A percentile compares a stretch with the other conserved stretches of the same genome.
Conservation (phyloP, 2,329 filamentous ascomycete genomes). For the Fusarium nygamai region DNA sequence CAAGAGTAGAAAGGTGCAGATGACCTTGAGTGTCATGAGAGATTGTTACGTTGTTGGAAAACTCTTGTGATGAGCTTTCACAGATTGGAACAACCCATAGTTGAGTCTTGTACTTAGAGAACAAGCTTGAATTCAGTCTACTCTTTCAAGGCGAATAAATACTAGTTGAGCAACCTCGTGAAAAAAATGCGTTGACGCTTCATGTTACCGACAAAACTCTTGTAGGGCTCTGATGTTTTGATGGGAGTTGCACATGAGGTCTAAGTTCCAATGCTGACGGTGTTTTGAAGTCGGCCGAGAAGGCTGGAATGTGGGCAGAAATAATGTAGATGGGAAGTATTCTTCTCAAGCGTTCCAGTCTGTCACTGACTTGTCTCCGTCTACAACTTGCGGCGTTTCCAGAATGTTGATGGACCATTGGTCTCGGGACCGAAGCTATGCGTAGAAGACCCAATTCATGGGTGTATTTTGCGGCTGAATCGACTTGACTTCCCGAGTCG, state of each 20-base stretch:
- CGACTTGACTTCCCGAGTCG: fast-evolving
- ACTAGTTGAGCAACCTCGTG: fast-evolving
- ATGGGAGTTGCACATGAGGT: neutral
- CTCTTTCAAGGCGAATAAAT: neutral
- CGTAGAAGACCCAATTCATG: neutral
- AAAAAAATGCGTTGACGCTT: neutral
- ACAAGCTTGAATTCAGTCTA: fast-evolving
- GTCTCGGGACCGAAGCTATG: too few relatives aligned
- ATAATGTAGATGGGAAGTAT: fast-evolving
- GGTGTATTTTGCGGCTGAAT: fast-evolving
- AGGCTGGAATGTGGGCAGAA: fast-evolving
- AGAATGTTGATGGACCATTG: too few relatives aligned
- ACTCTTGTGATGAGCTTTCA: neutral
- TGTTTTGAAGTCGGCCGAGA: fast-evolving
- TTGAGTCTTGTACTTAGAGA: neutral
- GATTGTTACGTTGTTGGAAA: fast-evolving
- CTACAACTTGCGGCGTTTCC: too few relatives aligned
- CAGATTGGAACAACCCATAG: too few relatives aligned
- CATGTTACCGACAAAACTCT: neutral
- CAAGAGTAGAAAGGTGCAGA: neutral
- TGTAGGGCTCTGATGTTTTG: neutral
- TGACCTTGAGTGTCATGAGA: fast-evolving
- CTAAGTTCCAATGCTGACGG: fast-evolving
- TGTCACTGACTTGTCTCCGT: neutral
- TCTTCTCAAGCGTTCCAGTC: neutral